Base-by-base conservation (phyloP, 768 basidiomycete genomes). In the Trametes sanguinea region DNA sequence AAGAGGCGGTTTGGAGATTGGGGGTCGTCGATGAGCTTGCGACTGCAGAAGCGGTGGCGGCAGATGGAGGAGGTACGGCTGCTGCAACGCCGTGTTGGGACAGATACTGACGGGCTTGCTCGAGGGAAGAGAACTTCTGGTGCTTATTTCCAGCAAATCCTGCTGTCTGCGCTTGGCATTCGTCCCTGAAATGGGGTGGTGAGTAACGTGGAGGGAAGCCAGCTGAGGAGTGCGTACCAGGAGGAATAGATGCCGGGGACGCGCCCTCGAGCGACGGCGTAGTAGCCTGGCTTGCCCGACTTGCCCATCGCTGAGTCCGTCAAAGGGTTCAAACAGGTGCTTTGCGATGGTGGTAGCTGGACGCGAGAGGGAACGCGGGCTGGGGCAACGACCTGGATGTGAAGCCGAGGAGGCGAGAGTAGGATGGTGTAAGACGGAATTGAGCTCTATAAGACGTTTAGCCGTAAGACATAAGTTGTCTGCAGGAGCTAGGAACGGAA, bases 201-300 rank as follows among this genome's bases (percentile, higher is more conserved):
- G 27, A 16, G 13, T 27, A 14, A 27, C 22, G 44, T 51, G 61
- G 57, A 61, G 32, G 10, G 46, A 43, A 56, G 37, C 10, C 53
- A 6, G 22, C 22, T 22, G 22, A 22, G 22, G 43, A 6, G 11
- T 14, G 39, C 30, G 39, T 7, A 67, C 94, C 94, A 96, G 30
- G 85, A 81, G 2, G 63, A 60, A 71, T 87, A 95, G 3, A 95
- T 76, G 0, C 94, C 94, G 0, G 86, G 80, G 10, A 68, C 64
- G 39, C 77, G 75, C 9, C 94, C 94, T n/a, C 73, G 76, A 39
- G 76, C 78, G 7, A 95, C 92, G 29, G 91, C 89, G 71, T 93
- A 94, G 71, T 81, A 92, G 4, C 65, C 75, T 69, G 58, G 32
- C 44, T 82, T 84, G 14, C 72, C 59, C 2, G 73, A 67, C 54